Base-by-base conservation (phyloP, 306 rosid genomes). In the Canavalia gladiata region DNA sequence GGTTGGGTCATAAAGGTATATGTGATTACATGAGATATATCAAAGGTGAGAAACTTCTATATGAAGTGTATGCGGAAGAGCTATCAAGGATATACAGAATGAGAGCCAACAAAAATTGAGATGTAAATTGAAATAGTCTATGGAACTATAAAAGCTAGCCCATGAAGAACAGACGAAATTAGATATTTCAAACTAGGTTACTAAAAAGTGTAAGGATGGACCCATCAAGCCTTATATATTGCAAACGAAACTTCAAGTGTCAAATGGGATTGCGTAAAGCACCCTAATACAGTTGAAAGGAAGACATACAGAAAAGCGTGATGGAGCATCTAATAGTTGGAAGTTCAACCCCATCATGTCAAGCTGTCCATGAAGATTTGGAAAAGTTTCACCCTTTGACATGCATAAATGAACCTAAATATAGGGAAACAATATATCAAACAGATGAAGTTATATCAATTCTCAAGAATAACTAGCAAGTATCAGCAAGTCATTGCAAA, bases 301-400 rank as follows among this genome's bases (percentile, higher is more conserved):
- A 78, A 67, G 76, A 86, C 98, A 50, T 89, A 95, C 98, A 51
- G 95, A 88, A 85, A 95, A 95, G 79, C 91, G 56, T 12, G 99
- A 95, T n/a, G 98, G 88, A 60, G 97, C 96, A 82, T 85, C 93
- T 78, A 66, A 82, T 83, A 90, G 82, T 80, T 89, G 94, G 88
- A 95, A 95, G 81, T 89, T 91, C 93, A 91, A 78, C 70, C 96
- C 98, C 0, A 81, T 90, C 83, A 91, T 90, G 25, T 95, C 93
- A 87, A 93, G 94, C 82, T 89, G 99, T 82, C 99, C 99, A 46
- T 95, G 90, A 82, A 91, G 87, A 84, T 93, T 93, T 42, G 97
- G 97, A 86, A 95, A 95, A 56, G 86, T 84, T 86, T 93, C 99
- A 85, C 92, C 97, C 57, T 82, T 87, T 68, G 98, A 91, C 99